These are phyloP conservation scores for Tetraselmis striata DNA, from an alignment of 139 green algal species.

Conservation along the genomic window DNA sequence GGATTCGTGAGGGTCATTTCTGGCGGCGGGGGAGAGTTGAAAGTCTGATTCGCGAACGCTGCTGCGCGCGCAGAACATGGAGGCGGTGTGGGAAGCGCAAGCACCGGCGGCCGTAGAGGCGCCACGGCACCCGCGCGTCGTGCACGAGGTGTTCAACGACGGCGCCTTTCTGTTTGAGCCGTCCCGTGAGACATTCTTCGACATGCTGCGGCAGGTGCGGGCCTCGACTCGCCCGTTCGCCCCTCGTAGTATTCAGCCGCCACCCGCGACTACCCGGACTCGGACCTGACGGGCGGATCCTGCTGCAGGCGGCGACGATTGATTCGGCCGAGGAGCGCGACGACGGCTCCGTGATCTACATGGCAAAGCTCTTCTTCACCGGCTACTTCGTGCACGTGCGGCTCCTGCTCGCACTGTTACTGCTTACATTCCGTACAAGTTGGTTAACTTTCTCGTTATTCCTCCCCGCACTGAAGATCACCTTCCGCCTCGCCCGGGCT, in stretches of 20 bases:
- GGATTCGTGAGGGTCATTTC: too few relatives aligned
- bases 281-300: too few relatives aligned
- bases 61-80: constrained; percentile 1
- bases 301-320: constrained; percentile 10
- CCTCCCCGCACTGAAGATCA: too few relatives aligned
- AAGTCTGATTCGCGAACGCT: too few relatives aligned
- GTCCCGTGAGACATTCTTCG: constrained; percentile 13
- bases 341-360: constrained; percentile 3
- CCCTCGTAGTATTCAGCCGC: too few relatives aligned
- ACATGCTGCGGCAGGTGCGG: constrained; percentile 18
- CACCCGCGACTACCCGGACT: too few relatives aligned
- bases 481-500: too few relatives aligned
- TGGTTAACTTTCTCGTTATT: not conserved
- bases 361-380: constrained; percentile 13
- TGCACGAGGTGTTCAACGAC: constrained; percentile 8
- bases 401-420: not conserved
- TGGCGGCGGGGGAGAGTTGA: too few relatives aligned
- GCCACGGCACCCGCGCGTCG: constrained; percentile 9
- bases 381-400: constrained; percentile 9
- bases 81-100: not conserved
- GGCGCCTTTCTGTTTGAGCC: constrained; percentile 2
- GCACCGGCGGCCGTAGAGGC: constrained; percentile 3
- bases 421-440: not conserved
- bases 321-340: constrained; percentile 1
- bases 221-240: too few relatives aligned